Evolutionary conservation across 2,329 filamentous ascomycete species (phyloP), one percentile per base, ranked within the genome.

Genomic region (Aspergillus sp.): DNA sequence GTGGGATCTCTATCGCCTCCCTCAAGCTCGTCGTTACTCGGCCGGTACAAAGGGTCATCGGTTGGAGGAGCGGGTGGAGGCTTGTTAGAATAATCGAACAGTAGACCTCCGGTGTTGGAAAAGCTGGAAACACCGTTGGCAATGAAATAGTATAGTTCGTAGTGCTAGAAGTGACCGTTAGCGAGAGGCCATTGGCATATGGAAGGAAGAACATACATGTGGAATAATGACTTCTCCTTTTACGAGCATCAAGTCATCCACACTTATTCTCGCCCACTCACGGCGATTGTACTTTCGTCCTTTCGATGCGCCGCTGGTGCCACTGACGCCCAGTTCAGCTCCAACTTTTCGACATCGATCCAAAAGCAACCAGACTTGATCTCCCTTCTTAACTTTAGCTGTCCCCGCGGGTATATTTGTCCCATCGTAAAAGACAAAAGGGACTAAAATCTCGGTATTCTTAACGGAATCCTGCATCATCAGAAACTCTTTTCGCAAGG

Each of bases 361-460:
- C 3, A 99, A 79, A 63, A 98, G 96, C 1, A 97, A 78, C 95
- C 95, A 98, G 24, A 96, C 82, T 56, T 87, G 89, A 69, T 98
- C 95, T 9, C 95, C 93, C 76, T 99, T 99, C 74, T 92, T 96
- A 50, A 98, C 85, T 58, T 88, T 87, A 48, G 93, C 93, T 13
- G 84, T 84, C 1, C 93, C 93, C 15, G 92, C 91, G 0, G 93
- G 90, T 11, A 90, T 89, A 71, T 96, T 93, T 20, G 91, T 91
- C 15, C 95, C 95, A 65, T 98, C 93, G 76, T 97, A 98, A 71
- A 98, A 98, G 3, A 98, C 91, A 73, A 98, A 99, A 0, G 95
- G 95, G 32, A 99, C 88, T 15, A 89, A 83, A 54, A 99, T 90
- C 69, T 97, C 93, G 8, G 92, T 93, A 18, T 86, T 85, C 76